Conservation (phyloP, 2,329 filamentous ascomycete genomes). For the Daldinia sp. region DNA sequence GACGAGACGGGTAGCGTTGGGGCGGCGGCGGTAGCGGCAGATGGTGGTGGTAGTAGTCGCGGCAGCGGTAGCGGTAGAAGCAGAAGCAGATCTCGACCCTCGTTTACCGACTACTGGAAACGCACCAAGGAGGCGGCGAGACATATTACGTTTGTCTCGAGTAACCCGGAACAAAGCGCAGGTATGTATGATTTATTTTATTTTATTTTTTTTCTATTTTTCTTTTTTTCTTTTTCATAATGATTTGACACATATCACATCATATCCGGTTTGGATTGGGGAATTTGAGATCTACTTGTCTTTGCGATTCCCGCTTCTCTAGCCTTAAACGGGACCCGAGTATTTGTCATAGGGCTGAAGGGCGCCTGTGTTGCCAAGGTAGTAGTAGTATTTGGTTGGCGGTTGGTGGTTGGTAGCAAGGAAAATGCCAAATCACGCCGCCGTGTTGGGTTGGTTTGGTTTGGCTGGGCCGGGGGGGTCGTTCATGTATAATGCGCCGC, state of each 20-base stretch:
- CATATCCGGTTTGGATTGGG: neutral
- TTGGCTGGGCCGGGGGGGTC: neutral
- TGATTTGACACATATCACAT: conserved; percentile 2
- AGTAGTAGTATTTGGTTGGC: conserved; percentile 15
- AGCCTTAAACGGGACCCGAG: conserved; percentile 16
- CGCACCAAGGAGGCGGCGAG: conserved; percentile 55
- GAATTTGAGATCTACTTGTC: neutral
- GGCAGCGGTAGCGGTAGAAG: neutral
- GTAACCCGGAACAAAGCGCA: conserved; percentile 45
- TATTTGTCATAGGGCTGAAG: conserved; percentile 38
- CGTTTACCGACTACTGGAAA: conserved; percentile 63
- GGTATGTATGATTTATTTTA: conserved; percentile 36
- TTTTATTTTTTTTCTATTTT: too few species aligned
- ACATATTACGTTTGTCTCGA: conserved; percentile 55
- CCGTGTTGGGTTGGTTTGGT: neutral
- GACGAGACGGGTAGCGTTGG: conserved; percentile 13
- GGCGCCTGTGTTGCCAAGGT: conserved; percentile 6
- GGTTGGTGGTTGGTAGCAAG: conserved; percentile 11
- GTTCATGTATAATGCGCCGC: neutral
- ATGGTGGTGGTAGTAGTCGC: too few species aligned
- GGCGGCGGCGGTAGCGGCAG: neutral
- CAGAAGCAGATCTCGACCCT: conserved; percentile 53
- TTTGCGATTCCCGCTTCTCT: neutral
- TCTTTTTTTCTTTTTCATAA: too few species aligned
- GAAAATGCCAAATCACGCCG: conserved; percentile 13